Evolutionary conservation across 768 basidiomycete genomes (phyloP), one percentile per base, ranked within the genome.

Genomic region (Nevesoporus exiguus): DNA sequence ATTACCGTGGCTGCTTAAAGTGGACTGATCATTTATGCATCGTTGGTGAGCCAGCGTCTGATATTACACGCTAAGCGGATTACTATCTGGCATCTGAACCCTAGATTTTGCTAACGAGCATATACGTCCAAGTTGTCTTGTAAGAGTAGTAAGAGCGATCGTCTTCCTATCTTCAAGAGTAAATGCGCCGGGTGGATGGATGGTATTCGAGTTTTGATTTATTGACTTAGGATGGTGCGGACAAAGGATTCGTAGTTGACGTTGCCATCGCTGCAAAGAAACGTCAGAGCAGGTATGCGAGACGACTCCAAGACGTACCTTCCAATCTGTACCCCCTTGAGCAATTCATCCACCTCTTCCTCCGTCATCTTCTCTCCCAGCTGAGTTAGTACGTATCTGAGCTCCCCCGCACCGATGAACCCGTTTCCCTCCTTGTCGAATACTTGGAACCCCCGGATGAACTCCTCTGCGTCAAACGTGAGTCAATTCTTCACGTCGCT

Each of bases 331-430:
- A 95, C 92, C 25, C 94, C 94, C 73, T 98, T 98, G 63, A 99
- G 78, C 62, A 99, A 78, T 73, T 99, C 97, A 67, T 98, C 96
- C 19, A 98, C 97, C 75, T 98, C 97, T 60, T 94, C 92, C 67
- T 98, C 94, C 7, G 86, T 71, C 93, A 99, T 95, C 79, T 98
- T 98, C 80, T 99, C 97, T 13, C 97, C 97, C 0, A 99, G 82
- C 65, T 95, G 94, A 7, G 97, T 99, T 27, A 96, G 79, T 25
- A 95, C 92, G 69, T 96, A 95, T 71, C 79, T 74, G 51, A 84
- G 71, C 61, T 84, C 82, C 40, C 82, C 77, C 58, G 78, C 78
- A 59, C 86, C 86, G 55, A 85, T 85, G 70, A 79, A 83, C 1
- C 87, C 86, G 52, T 86, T 86, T 37, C 84, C 85, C 44, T 85